Evolutionary conservation across 2,329 filamentous ascomycete genomes (phyloP), one percentile per base, ranked within the genome.

Genomic region (Cladosporium sphaerospermum): DNA sequence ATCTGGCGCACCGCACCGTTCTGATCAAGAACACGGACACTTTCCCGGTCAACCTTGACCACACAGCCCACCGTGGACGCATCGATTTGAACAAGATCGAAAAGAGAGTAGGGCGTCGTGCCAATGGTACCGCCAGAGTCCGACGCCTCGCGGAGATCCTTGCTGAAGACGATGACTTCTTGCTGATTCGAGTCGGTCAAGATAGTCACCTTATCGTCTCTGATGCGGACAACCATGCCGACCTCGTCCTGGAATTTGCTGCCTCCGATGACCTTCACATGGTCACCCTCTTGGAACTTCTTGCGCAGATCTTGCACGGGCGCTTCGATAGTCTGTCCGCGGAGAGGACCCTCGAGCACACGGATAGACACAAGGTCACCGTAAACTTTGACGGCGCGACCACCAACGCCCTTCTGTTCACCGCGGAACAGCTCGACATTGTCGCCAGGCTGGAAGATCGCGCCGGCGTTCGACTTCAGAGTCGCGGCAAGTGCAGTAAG

Each of bases 101-200:
- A 89, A 33, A 99, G 83, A 61, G 91, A 87, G 69, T 88, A 97
- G 70, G 95, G 88, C 9, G 89, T 89, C n/a, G 92, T 78, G 32
- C 84, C 83, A 28, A 89, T 87, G 64, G 91, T 85, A 13, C 89
- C 90, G 57, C 90, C 91, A 61, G 90, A 89, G 67, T 97, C 93
- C 52, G 89, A 89, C 28, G 93, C 93, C 70, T 96, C 89, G 61
- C 95, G 83, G 56, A 99, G 74, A 73, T 99, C 93, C 69, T 95
- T 96, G 75, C 92, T 96, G 68, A 99, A 99, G 33, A 99, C 93
- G 0, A 91, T 96, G 61, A 99, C 90, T 68, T 99, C 93, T 49
- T 85, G 84, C 71, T 93, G 92, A 56, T 83, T 93, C 68, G 93
- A 89, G 72, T 99, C 93, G 45, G 89, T 96, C 59, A 99, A 76